Percentiles rank a stretch among this genome's conserved stretches.
phyloP scores from a whole-genome alignment of 345 rosid species.

The Gossypium stocksii region DNA sequence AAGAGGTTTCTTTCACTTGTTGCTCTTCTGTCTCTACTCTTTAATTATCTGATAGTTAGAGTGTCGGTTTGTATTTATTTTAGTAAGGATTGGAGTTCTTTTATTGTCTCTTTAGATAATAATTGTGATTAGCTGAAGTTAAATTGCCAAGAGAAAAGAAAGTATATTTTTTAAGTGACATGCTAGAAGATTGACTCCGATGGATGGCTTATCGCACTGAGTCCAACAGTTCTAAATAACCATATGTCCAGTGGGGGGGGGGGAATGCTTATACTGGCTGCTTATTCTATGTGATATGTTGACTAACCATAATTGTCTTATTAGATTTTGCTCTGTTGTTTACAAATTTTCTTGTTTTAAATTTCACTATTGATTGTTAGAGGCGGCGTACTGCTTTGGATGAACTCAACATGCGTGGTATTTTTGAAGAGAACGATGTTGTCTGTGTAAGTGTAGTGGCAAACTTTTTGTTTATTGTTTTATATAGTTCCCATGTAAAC shows the following conservation, averaged over 20 bases:
- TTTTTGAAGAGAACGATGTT: conserved; percentile 83
- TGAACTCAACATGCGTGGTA: conserved; percentile 93
- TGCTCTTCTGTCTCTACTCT: neutral
- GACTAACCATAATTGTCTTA: neutral
- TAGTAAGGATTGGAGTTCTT: neutral
- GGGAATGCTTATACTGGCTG: too few species aligned
- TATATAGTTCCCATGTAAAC: neutral
- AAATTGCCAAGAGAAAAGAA: neutral
- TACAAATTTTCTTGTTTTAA: neutral
- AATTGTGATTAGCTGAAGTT: neutral
- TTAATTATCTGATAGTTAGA: neutral
- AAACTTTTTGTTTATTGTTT: neutral
- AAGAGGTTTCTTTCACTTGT: neutral
- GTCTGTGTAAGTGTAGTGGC: conserved; percentile 65
- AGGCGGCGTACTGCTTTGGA: conserved; percentile 91
- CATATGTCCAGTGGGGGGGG: neutral
- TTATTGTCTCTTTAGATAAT: neutral
- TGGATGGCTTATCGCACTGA: neutral
- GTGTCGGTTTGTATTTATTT: neutral
- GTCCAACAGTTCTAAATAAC: neutral
- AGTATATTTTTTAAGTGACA: neutral
- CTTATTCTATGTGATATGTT: neutral
- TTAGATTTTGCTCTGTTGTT: neutral
- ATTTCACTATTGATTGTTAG: conserved; percentile 38
- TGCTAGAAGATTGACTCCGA: neutral